A percentile compares a stretch with the other conserved stretches of the same genome.
Evolutionary conservation across 1,284 basidiomycete genomes (phyloP).

Genomic region (Golubevia pallescens): DNA sequence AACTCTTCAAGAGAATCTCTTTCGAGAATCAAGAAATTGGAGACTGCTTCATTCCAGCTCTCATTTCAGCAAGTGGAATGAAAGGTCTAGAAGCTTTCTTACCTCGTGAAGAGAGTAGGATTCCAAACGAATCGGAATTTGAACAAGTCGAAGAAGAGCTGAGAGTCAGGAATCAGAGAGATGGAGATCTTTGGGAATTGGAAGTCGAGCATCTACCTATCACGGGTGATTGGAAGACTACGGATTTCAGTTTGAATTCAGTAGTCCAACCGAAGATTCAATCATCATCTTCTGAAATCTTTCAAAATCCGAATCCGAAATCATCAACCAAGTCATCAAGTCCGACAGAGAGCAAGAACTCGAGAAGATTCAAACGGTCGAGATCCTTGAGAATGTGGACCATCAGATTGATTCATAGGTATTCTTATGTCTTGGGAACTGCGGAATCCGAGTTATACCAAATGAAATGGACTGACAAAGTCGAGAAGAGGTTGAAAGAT

Average conservation of each 20-base stretch:
- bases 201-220: slow-evolving; percentile 22
- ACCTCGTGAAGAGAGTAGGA: slow-evolving; percentile 7
- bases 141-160: background rate
- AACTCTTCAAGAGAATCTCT: slow-evolving; percentile 30
- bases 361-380: background rate
- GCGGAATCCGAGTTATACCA: slow-evolving; percentile 29
- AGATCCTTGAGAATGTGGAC: background rate
- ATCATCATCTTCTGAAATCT: slow-evolving; percentile 15
- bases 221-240: slow-evolving; percentile 15
- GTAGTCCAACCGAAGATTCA: slow-evolving; percentile 22
- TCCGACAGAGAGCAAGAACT: too few species aligned
- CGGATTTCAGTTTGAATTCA: slow-evolving; percentile 21
- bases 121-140: background rate
- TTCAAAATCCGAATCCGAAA: background rate
- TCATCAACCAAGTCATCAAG: background rate
- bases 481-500: slow-evolving; percentile 14
- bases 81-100: slow-evolving; percentile 23
- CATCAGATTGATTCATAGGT: background rate
- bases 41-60: slow-evolving; percentile 28
- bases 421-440: slow-evolving; percentile 9
- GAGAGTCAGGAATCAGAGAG: background rate
- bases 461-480: slow-evolving; percentile 22
- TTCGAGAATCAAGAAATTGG: slow-evolving; percentile 21
- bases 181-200: background rate
- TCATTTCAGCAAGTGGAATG: slow-evolving; percentile 20